A percentile compares a stretch with the other conserved stretches of the same genome.
Evolutionary conservation across 2,329 filamentous ascomycete genomes (phyloP).

Genomic region (Phaeophleospora eucalypticola): DNA sequence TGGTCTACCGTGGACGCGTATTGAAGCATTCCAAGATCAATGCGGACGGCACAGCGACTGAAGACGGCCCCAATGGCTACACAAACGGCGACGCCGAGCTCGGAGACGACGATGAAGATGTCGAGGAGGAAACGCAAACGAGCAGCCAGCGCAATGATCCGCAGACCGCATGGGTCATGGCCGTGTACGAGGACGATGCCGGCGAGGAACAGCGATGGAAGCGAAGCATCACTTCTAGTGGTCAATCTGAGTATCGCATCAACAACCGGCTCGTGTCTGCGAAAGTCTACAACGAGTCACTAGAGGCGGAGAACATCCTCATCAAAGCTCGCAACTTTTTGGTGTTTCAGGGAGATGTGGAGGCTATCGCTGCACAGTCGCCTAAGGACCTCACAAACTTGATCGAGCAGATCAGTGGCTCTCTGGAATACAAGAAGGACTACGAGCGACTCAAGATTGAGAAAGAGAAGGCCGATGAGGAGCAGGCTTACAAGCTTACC

Average conservation of each 20-base stretch:
- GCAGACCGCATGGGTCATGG: slow-evolving; percentile 97
- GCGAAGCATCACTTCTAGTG: slow-evolving; percentile 81
- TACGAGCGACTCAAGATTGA: slow-evolving; percentile 88
- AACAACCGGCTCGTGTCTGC: slow-evolving; percentile 87
- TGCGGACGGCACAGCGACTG: slow-evolving; percentile 73
- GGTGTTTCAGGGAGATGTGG: slow-evolving; percentile 96
- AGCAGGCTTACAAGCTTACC: slow-evolving; percentile 82
- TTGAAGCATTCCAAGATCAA: slow-evolving; percentile 90
- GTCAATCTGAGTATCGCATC: slow-evolving; percentile 92
- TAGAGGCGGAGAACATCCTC: slow-evolving; percentile 91
- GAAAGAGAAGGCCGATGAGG: slow-evolving; percentile 79
- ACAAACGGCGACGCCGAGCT: slow-evolving; percentile 40
- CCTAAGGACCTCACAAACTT: slow-evolving; percentile 88
- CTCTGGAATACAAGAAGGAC: slow-evolving; percentile 87
- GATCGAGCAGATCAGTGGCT: slow-evolving; percentile 97
- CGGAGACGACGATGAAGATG: slow-evolving; percentile 48
- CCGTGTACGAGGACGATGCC: slow-evolving; percentile 95
- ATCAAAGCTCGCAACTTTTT: slow-evolving; percentile 98
- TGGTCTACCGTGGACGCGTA: slow-evolving; percentile 93
- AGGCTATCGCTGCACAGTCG: slow-evolving; percentile 92
- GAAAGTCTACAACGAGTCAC: slow-evolving; percentile 85
- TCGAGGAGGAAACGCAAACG: slow-evolving; percentile 51
- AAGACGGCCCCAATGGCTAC: slow-evolving; percentile 29
- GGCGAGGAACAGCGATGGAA: slow-evolving; percentile 96
- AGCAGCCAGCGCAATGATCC: slow-evolving; percentile 72